Percentiles rank a stretch among this genome's conserved stretches.
These are phyloP conservation scores for Coniochaeta prunicola DNA, from an alignment of 2,329 filamentous ascomycete genomes.

Conservation along the genomic window DNA sequence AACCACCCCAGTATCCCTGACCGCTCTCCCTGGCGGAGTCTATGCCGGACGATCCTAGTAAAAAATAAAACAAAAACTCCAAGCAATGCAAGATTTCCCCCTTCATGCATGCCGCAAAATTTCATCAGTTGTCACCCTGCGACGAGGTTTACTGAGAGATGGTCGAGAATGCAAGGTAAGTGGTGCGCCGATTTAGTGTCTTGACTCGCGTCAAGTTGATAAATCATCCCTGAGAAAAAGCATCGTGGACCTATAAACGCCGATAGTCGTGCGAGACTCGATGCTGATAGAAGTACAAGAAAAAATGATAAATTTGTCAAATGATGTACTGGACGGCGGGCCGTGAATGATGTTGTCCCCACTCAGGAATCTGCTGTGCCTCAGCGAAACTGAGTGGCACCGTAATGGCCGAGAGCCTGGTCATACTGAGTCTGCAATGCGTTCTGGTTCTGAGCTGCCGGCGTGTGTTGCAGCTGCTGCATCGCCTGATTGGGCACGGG, in stretches of 20 bases:
- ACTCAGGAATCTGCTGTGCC: too few relatives aligned
- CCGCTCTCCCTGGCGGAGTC: background rate
- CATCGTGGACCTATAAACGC: background rate
- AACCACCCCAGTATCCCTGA: background rate
- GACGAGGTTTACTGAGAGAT: background rate
- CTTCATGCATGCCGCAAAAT: background rate
- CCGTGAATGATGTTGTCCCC: background rate
- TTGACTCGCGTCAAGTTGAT: background rate
- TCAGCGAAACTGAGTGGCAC: background rate
- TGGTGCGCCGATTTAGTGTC: background rate
- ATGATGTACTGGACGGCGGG: background rate
- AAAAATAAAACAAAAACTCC: background rate
- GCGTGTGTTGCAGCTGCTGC: background rate
- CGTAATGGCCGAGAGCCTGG: background rate
- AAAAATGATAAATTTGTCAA: background rate
- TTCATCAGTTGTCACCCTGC: background rate
- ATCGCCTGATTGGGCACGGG: slow-evolving; percentile 7
- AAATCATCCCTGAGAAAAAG: background rate
- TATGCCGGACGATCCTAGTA: background rate
- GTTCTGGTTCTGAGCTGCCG: background rate
- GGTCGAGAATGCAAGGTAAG: background rate
- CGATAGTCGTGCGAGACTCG: background rate
- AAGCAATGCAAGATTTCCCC: background rate
- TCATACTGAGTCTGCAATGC: background rate
- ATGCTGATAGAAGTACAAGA: background rate